phyloP scores from a whole-genome alignment of 2,329 filamentous ascomycete species.

The Ploettnerulaceae sp. region DNA sequence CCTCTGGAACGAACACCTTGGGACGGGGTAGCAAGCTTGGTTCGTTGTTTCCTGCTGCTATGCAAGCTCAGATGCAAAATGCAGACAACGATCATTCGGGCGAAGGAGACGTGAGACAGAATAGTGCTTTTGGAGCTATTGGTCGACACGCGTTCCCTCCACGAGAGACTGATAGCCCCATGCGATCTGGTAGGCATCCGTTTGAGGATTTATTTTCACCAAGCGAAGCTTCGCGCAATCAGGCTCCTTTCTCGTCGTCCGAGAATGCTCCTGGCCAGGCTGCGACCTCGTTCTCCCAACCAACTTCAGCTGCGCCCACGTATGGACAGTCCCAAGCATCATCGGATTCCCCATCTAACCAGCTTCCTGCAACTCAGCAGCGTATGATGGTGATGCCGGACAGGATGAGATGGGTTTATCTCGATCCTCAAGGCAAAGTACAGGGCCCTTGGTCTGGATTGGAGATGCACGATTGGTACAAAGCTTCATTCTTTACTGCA shows the following conservation, averaged over 20 bases:
- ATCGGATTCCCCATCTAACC: conserved; percentile 53
- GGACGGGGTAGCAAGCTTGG: conserved; percentile 77
- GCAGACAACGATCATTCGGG: conserved; percentile 58
- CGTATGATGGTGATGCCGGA: conserved; percentile 99
- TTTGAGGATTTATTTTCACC: conserved; percentile 46
- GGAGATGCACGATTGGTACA: conserved; percentile 99
- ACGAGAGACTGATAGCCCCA: conserved; percentile 56
- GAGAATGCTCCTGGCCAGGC: conserved; percentile 25
- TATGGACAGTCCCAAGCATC: conserved; percentile 33
- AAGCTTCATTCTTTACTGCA: conserved; percentile 93
- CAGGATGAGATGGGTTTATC: conserved; percentile 97
- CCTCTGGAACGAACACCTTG: conserved; percentile 57
- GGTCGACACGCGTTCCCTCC: conserved; percentile 56
- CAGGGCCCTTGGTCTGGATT: conserved; percentile 94
- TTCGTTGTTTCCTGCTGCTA: conserved; percentile 78
- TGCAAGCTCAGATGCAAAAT: conserved; percentile 85
- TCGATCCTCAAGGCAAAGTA: conserved; percentile 85
- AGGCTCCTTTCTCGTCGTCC: conserved; percentile 27
- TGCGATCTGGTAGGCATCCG: conserved; percentile 48
- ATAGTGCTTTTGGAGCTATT: conserved; percentile 61
- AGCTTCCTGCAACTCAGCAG: conserved; percentile 64
- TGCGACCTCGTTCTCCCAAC: conserved; percentile 26
- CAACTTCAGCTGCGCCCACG: conserved; percentile 25
- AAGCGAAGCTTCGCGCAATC: conserved; percentile 21
- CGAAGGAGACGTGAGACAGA: conserved; percentile 57